Evolutionary conservation across 768 basidiomycete genomes (phyloP).

Genomic region (Pulveroboletus sp.): DNA sequence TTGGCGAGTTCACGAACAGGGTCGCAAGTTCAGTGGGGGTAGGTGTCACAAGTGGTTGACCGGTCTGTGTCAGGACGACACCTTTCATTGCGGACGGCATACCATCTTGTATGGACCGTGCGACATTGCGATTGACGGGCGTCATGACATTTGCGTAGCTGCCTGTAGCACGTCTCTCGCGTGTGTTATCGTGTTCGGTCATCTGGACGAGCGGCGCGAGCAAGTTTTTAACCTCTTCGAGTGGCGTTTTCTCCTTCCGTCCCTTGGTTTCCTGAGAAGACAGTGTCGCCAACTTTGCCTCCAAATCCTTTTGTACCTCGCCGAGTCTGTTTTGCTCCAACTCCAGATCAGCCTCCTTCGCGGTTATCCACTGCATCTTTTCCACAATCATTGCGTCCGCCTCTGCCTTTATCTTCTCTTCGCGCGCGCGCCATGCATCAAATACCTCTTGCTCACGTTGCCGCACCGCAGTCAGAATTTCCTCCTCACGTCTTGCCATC

Average conservation of each 20-base stretch:
- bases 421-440: constrained; percentile 52
- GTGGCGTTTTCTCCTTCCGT: constrained; percentile 51
- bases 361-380: constrained; percentile 43
- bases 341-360: constrained; percentile 50
- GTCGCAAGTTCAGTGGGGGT: constrained; percentile 59
- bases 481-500: constrained; percentile 63
- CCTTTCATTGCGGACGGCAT: constrained; percentile 64
- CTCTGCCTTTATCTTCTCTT: constrained; percentile 48
- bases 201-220: constrained; percentile 47
- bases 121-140: constrained; percentile 41
- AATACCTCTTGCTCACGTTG: constrained; percentile 59
- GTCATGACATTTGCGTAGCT: constrained; percentile 39
- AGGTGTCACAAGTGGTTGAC: constrained; percentile 69
- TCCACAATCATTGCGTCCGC: constrained; percentile 38
- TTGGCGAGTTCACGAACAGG: constrained; percentile 65
- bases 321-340: constrained; percentile 48
- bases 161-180: constrained; percentile 13
- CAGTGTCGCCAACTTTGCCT: constrained; percentile 42
- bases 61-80: constrained; percentile 74
- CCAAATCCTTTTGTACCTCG: constrained; percentile 43
- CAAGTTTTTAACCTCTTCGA: constrained; percentile 75
- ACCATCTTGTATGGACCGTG: constrained; percentile 25
- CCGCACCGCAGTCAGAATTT: constrained; percentile 65
- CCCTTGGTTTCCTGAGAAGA: constrained; percentile 38
- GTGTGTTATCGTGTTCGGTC: constrained; percentile 23